Evolutionary conservation across 169 alveolate species (phyloP).

Genomic region (Theileria luwenshuni): DNA sequence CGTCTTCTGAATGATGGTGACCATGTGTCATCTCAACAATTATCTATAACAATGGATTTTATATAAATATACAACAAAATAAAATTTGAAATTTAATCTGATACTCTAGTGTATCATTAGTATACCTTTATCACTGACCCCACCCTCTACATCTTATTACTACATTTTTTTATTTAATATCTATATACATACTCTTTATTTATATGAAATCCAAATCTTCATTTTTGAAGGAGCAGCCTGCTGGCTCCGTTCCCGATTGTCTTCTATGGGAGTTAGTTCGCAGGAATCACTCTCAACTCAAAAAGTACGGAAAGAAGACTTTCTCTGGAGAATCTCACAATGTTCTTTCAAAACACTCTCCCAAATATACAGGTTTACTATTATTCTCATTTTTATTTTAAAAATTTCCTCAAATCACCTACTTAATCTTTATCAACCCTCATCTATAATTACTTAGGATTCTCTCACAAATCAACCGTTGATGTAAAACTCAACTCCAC

Average conservation of each 20-base stretch:
- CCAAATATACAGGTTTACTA: constrained; percentile 42
- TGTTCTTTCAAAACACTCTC: constrained; percentile 34
- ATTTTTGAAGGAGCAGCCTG: not conserved
- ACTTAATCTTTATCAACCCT: not conserved
- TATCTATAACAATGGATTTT: not conserved
- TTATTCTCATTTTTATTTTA: not conserved
- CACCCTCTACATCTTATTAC: not conserved
- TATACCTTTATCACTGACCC: constrained; percentile 7
- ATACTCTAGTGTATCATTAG: not conserved
- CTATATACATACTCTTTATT: not conserved
- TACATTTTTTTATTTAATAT: not conserved
- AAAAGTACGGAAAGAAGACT: constrained; percentile 16
- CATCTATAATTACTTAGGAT: constrained; percentile 22
- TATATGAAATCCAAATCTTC: constrained; percentile 13
- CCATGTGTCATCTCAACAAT: constrained; percentile 21
- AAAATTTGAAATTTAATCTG: not conserved
- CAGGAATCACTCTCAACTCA: constrained; percentile 44
- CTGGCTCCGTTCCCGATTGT: constrained; percentile 53
- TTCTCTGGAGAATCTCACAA: constrained; percentile 46
- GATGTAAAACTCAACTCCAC: constrained; percentile 25
- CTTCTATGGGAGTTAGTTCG: constrained; percentile 53
- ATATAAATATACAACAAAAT: not conserved
- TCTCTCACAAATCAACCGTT: constrained; percentile 19
- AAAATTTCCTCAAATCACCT: not conserved
- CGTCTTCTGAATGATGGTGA: constrained; percentile 11